Evolutionary conservation across 768 basidiomycete species (phyloP).

Genomic region (Mrakia blollopis): DNA sequence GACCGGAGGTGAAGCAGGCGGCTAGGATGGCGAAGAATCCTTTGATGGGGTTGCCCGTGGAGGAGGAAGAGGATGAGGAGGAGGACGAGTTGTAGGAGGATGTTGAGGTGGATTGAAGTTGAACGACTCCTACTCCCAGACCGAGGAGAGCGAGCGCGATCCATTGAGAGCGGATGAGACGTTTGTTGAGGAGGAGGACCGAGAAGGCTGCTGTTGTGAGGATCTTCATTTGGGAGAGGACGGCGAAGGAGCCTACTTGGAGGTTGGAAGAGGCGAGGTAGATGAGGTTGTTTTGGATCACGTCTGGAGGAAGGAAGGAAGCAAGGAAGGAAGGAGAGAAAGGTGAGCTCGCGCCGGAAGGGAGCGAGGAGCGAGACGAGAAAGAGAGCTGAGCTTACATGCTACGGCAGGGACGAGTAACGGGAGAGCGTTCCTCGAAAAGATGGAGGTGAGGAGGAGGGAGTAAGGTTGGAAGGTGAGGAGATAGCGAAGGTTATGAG

Average conservation of each 20-base stretch:
- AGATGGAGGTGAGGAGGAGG: not conserved
- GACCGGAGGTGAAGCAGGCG: conserved; percentile 9
- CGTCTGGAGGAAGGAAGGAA: conserved; percentile 37
- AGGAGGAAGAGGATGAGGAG: too few species aligned
- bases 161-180: conserved; percentile 72
- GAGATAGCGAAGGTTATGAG: conserved; percentile 50
- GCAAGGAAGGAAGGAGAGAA: not conserved
- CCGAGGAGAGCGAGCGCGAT: conserved; percentile 75
- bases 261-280: conserved; percentile 90
- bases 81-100: too few species aligned
- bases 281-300: conserved; percentile 91
- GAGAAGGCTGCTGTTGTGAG: conserved; percentile 90
- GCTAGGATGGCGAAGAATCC: conserved; percentile 20
- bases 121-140: conserved; percentile 80
- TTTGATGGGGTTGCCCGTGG: conserved; percentile 1
- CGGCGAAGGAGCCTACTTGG: conserved; percentile 91
- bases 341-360: not conserved
- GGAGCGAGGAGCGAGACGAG: too few species aligned
- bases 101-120: conserved; percentile 63
- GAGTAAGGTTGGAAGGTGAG: conserved; percentile 87
- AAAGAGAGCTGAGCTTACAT: not conserved
- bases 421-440: not conserved
- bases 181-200: conserved; percentile 71
- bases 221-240: conserved; percentile 96
- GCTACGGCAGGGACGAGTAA: conserved; percentile 2